These are phyloP conservation scores for Macrocybe gigantea DNA, from an alignment of 768 basidiomycete genomes.

Conservation along the genomic window DNA sequence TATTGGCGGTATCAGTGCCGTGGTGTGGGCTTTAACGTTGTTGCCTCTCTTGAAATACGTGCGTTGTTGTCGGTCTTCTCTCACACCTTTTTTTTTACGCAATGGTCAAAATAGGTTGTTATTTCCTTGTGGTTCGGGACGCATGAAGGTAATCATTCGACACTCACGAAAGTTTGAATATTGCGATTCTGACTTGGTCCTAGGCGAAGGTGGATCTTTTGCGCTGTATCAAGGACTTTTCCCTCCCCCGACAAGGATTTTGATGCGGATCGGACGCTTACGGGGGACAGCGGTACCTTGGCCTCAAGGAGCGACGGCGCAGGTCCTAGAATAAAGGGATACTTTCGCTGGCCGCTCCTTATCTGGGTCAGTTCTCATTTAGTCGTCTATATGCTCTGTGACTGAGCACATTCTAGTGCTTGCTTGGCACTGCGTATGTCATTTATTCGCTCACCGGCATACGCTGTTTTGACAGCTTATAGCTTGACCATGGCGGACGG, in stretches of 20 bases:
- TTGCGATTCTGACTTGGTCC: slow-evolving; percentile 5
- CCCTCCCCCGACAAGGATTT: slow-evolving; percentile 38
- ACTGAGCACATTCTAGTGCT: slow-evolving; percentile 11
- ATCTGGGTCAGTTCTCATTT: slow-evolving; percentile 39
- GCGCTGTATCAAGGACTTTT: slow-evolving; percentile 58
- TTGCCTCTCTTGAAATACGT: slow-evolving; percentile 64
- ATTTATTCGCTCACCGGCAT: not conserved
- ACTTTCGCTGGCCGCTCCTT: slow-evolving; percentile 43
- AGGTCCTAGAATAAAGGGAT: slow-evolving; percentile 20
- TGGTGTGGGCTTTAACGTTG: slow-evolving; percentile 59
- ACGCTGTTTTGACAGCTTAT: not conserved
- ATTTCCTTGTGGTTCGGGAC: slow-evolving; percentile 45
- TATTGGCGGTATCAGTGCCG: slow-evolving; percentile 57
- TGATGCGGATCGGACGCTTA: slow-evolving; percentile 49
- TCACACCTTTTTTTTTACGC: not conserved
- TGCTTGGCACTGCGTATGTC: slow-evolving; percentile 52
- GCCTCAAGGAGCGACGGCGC: slow-evolving; percentile 6
- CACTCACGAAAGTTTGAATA: not conserved
- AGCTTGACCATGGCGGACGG: slow-evolving; percentile 66
- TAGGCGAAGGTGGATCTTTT: slow-evolving; percentile 66
- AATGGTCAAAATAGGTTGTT: slow-evolving; percentile 22
- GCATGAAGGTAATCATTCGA: slow-evolving; percentile 32
- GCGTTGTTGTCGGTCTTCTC: slow-evolving; percentile 8
- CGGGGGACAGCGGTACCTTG: slow-evolving; percentile 32
- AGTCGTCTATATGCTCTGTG: not conserved